Evolutionary conservation across 352 stramenopile genomes (phyloP).

Genomic region (Globisporangium spinosum): DNA sequence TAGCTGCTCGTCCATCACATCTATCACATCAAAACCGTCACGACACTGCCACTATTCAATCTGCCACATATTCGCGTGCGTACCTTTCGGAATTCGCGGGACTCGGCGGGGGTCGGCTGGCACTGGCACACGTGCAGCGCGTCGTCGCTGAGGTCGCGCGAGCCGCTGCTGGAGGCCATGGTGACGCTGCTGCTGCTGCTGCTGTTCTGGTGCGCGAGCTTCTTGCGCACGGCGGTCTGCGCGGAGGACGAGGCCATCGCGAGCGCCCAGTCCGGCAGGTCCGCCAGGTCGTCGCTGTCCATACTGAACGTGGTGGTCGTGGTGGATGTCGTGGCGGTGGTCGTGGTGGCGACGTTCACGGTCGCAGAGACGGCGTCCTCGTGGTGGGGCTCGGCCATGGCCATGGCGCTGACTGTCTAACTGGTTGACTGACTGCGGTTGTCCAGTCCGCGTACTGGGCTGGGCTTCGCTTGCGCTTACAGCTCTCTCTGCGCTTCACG

Average conservation of each 20-base stretch:
- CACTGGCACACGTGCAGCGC: constrained; percentile 41
- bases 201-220: constrained; percentile 15
- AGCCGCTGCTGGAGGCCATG: background rate
- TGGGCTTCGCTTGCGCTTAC: background rate
- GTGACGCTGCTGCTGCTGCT: constrained; percentile 2
- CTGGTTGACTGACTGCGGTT: background rate
- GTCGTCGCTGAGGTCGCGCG: constrained; percentile 4
- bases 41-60: background rate
- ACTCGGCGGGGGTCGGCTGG: constrained; percentile 63
- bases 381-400: constrained; percentile 12
- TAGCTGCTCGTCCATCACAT: background rate
- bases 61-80: background rate
- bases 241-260: constrained; percentile 3
- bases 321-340: background rate
- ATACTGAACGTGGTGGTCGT: background rate
- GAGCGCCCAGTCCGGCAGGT: constrained; percentile 7
- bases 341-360: background rate
- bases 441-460: background rate
- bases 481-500: background rate
- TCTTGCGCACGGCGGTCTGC: constrained; percentile 12
- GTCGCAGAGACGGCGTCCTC: constrained; percentile 4
- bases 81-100: constrained; percentile 83
- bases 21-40: background rate
- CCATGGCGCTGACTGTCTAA: constrained; percentile 7
- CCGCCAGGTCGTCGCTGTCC: background rate